Conservation (phyloP, 495 filamentous ascomycete genomes). For the Xylaria scruposa region DNA sequence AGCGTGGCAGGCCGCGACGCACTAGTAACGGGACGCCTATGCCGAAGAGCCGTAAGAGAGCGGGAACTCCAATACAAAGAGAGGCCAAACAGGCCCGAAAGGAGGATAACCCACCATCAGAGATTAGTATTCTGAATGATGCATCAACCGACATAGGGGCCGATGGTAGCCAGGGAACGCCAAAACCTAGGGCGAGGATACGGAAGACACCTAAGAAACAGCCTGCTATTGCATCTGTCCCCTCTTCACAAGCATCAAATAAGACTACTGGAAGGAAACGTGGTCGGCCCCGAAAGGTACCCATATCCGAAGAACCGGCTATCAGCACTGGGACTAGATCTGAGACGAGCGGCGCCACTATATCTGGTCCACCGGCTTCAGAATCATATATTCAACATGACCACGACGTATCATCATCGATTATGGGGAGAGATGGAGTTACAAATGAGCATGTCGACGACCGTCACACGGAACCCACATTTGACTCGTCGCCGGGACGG, state of each 20-base stretch:
- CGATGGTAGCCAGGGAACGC: conserved; percentile 29
- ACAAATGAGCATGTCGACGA: background rate
- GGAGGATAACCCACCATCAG: conserved; percentile 34
- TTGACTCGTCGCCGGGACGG: conserved; percentile 1
- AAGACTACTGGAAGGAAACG: conserved; percentile 36
- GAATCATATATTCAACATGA: background rate
- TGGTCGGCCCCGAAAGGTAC: conserved; percentile 39
- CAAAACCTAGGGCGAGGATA: conserved; percentile 41
- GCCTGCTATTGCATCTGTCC: conserved; percentile 25
- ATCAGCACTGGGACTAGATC: conserved; percentile 22
- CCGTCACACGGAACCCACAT: background rate
- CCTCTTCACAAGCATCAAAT: conserved; percentile 36
- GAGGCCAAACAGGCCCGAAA: conserved; percentile 31
- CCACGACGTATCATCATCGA: background rate
- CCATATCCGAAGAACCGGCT: conserved; percentile 36
- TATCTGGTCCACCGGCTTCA: background rate
- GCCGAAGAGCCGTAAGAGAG: conserved; percentile 49
- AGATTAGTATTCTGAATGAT: conserved; percentile 27
- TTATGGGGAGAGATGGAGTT: background rate
- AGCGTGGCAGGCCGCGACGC: conserved; percentile 46
- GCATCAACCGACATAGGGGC: conserved; percentile 18
- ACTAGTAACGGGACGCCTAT: conserved; percentile 48
- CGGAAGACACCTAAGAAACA: conserved; percentile 37
- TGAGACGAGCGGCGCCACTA: background rate
- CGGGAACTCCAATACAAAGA: conserved; percentile 47